Evolutionary conservation across 2,329 filamentous ascomycete genomes (phyloP).

Genomic region (Colletotrichum brevisporum): DNA sequence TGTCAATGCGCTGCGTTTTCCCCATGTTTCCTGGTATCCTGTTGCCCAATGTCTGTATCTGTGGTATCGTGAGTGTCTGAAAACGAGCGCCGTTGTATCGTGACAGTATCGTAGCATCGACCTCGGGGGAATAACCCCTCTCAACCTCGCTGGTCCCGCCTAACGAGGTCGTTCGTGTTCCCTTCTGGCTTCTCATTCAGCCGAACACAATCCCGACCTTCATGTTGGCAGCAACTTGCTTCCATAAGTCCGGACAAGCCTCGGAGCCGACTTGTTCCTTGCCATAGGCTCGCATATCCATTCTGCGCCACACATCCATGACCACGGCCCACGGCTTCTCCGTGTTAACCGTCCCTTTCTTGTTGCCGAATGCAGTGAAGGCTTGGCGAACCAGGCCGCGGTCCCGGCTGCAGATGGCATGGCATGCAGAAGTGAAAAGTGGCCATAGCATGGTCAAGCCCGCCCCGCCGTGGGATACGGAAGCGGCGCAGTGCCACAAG

Average conservation of each 20-base stretch:
- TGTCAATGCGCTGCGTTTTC: conserved; percentile 10
- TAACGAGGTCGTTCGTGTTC: background rate
- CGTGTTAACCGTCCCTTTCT: conserved; percentile 37
- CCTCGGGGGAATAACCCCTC: background rate
- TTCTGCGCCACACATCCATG: conserved; percentile 38
- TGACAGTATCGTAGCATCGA: background rate
- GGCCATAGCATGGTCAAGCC: conserved; percentile 39
- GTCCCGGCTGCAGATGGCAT: conserved; percentile 39
- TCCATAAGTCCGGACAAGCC: conserved; percentile 36
- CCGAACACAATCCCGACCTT: conserved; percentile 39
- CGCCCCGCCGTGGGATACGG: conserved; percentile 35
- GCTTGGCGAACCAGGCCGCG: conserved; percentile 40
- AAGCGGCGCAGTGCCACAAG: conserved; percentile 40
- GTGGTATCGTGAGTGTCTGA: conserved; percentile 4
- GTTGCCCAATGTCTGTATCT: background rate
- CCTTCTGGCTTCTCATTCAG: background rate
- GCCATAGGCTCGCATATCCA: conserved; percentile 39
- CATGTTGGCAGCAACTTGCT: conserved; percentile 37
- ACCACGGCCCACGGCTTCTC: conserved; percentile 40
- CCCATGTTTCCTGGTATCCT: background rate
- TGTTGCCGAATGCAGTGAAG: conserved; percentile 35
- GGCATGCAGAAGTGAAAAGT: conserved; percentile 38
- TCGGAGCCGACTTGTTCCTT: conserved; percentile 32
- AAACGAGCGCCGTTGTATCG: background rate
- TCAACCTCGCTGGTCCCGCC: background rate